Evolutionary conservation across 2,329 filamentous ascomycete genomes (phyloP).

Genomic region (Trichoderma sp.): DNA sequence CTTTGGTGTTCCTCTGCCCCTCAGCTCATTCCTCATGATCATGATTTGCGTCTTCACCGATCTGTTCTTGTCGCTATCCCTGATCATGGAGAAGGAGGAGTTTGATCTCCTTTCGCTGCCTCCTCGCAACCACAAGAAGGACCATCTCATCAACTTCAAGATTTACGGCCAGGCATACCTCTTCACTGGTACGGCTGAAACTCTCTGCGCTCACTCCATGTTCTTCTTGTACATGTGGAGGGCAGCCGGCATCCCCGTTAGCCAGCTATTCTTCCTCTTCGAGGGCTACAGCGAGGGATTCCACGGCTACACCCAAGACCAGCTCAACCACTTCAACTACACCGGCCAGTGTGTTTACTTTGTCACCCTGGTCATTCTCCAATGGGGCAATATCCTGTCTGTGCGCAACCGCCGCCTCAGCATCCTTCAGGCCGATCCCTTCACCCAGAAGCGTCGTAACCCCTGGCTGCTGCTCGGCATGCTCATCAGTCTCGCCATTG

Average conservation of each 20-base stretch:
- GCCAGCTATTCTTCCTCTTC: conserved; percentile 52
- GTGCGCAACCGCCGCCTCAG: conserved; percentile 54
- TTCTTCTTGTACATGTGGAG: conserved; percentile 56
- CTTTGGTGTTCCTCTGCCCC: conserved; percentile 53
- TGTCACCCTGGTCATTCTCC: conserved; percentile 53
- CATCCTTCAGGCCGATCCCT: conserved; percentile 53
- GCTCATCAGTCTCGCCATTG: conserved; percentile 50
- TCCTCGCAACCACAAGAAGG: conserved; percentile 50
- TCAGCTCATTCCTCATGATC: conserved; percentile 58
- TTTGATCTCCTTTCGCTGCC: conserved; percentile 54
- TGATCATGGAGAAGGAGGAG: conserved; percentile 59
- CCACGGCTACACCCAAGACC: conserved; percentile 47
- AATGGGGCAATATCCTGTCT: conserved; percentile 55
- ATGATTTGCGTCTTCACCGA: conserved; percentile 60
- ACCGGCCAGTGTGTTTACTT: conserved; percentile 56
- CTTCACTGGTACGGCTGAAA: conserved; percentile 55
- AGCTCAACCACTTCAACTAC: conserved; percentile 51
- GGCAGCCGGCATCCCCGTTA: conserved; percentile 49
- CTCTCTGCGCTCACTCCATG: conserved; percentile 52
- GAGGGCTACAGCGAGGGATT: conserved; percentile 51
- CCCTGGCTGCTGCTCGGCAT: conserved; percentile 51
- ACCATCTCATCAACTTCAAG: conserved; percentile 54
- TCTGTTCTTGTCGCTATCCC: conserved; percentile 50
- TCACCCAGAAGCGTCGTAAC: conserved; percentile 49
- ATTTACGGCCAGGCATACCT: conserved; percentile 55